Conservation (phyloP, 352 stramenopile species). For the Peronosclerospora sorghi region DNA sequence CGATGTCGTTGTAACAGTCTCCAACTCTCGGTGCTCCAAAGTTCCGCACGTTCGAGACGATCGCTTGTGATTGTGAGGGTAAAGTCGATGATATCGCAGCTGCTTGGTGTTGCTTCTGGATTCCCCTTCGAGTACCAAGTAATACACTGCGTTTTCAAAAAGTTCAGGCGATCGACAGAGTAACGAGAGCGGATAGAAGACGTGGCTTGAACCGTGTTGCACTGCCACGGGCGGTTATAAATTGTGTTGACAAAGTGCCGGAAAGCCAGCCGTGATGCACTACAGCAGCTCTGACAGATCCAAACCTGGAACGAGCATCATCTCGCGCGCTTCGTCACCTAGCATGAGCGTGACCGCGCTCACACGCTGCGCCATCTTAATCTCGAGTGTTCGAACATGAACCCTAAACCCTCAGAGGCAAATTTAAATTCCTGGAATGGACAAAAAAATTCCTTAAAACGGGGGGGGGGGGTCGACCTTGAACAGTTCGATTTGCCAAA, state of each 20-base stretch:
- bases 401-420: too few relatives aligned
- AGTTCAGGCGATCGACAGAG: slow-evolving; percentile 35
- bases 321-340: slow-evolving; percentile 16
- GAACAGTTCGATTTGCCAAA: too few relatives aligned
- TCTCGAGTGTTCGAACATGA: too few relatives aligned
- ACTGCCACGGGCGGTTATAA: slow-evolving; percentile 12
- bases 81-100: slow-evolving; percentile 1
- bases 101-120: slow-evolving; percentile 1
- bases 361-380: slow-evolving; percentile 19
- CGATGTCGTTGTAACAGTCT: slow-evolving; percentile 9
- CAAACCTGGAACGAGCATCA: slow-evolving; percentile 30
- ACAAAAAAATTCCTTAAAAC: too few relatives aligned
- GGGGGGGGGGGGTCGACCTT: too few relatives aligned
- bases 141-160: slow-evolving; percentile 38
- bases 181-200: slow-evolving; percentile 65
- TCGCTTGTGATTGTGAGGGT: slow-evolving; percentile 11
- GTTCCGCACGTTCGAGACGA: slow-evolving; percentile 1
- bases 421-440: too few relatives aligned
- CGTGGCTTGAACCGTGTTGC: slow-evolving; percentile 11
- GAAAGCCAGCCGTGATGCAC: slow-evolving; percentile 39
- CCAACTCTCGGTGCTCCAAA: slow-evolving; percentile 5
- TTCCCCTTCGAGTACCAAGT: slow-evolving; percentile 28
- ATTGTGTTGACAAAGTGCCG: neutral
- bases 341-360: slow-evolving; percentile 32
- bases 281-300: slow-evolving; percentile 36